Conservation (phyloP, 257 asterid species). For the Jaltomata sinuosa region DNA sequence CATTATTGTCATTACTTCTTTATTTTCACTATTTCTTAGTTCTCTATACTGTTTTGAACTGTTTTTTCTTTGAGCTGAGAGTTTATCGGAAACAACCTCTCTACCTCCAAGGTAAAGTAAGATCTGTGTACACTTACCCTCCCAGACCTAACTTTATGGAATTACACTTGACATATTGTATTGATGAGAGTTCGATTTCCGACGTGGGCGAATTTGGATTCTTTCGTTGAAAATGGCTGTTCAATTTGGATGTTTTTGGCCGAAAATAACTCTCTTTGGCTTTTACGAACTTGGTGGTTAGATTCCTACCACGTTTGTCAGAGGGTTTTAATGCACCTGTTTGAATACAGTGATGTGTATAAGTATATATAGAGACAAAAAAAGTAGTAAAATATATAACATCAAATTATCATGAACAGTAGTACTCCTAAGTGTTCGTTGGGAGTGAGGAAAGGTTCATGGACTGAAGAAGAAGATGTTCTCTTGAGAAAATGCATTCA, state of each 20-base stretch:
- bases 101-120: too few relatives aligned
- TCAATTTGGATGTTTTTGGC: neutral
- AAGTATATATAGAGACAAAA: neutral
- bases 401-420: neutral
- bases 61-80: too few relatives aligned
- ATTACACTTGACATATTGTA: too few relatives aligned
- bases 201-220: neutral
- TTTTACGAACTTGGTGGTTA: neutral
- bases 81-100: too few relatives aligned
- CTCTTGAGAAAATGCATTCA: neutral
- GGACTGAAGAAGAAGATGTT: neutral
- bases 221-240: neutral
- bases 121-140: too few relatives aligned
- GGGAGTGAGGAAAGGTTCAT: neutral
- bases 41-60: too few relatives aligned
- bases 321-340: neutral
- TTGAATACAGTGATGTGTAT: neutral
- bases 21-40: too few relatives aligned
- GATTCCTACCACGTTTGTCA: neutral
- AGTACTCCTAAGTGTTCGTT: neutral
- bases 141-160: too few relatives aligned
- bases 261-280: too few relatives aligned
- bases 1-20: too few relatives aligned
- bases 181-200: too few relatives aligned
- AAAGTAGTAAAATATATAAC: neutral